phyloP scores from a whole-genome alignment of 176 grass and related monocot genomes.

The Aegilops bicornis region DNA sequence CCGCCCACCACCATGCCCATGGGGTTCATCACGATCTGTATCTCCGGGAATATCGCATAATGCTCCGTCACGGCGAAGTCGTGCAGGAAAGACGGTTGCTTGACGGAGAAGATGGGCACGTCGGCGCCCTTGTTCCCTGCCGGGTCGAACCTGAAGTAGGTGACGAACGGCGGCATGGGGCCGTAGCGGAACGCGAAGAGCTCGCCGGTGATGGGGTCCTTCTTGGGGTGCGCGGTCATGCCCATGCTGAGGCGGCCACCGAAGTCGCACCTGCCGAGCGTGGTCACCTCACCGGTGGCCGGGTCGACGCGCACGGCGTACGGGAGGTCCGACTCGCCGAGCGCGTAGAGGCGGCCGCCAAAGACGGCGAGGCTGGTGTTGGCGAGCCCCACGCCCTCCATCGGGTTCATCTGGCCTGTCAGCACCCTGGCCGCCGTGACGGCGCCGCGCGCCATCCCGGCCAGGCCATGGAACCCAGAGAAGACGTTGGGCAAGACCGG shows the following conservation, averaged over 20 bases:
- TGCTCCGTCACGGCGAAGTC: slow-evolving; percentile 85
- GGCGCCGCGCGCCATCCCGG: slow-evolving; percentile 65
- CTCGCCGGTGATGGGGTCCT: slow-evolving; percentile 68
- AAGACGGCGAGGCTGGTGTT: slow-evolving; percentile 92
- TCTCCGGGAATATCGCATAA: slow-evolving; percentile 66
- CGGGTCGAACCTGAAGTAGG: slow-evolving; percentile 79
- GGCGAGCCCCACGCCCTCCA: slow-evolving; percentile 64
- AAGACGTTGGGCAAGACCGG: slow-evolving; percentile 78
- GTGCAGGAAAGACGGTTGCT: slow-evolving; percentile 69
- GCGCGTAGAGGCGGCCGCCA: slow-evolving; percentile 67
- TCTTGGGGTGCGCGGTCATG: slow-evolving; percentile 97
- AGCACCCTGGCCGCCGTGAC: slow-evolving; percentile 72
- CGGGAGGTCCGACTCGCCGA: slow-evolving; percentile 86
- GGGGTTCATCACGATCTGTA: slow-evolving; percentile 92
- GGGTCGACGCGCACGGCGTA: slow-evolving; percentile 64
- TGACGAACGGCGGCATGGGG: slow-evolving; percentile 75
- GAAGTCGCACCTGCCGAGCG: slow-evolving; percentile 66
- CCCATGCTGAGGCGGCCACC: slow-evolving; percentile 62
- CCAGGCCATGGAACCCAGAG: slow-evolving; percentile 73
- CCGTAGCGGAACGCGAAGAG: slow-evolving; percentile 82
- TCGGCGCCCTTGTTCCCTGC: slow-evolving; percentile 75
- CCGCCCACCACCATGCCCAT: slow-evolving; percentile 72
- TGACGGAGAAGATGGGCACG: slow-evolving; percentile 83
- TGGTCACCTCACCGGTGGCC: slow-evolving; percentile 58
- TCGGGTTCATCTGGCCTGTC: slow-evolving; percentile 81